phyloP scores from a whole-genome alignment of 768 basidiomycete genomes.

The Suillus occidentalis region DNA sequence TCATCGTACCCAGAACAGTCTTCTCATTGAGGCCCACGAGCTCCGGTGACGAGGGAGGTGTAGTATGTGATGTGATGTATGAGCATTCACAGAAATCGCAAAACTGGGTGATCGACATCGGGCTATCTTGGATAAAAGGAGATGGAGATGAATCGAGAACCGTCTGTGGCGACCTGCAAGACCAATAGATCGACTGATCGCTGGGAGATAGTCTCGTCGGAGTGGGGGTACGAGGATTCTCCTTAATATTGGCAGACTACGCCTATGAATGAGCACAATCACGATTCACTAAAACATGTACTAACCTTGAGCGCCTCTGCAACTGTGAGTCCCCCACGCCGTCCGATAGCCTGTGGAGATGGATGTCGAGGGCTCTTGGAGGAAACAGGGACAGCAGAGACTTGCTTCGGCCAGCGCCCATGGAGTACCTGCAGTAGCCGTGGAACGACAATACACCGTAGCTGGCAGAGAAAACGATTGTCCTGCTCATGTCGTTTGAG shows the following conservation, averaged over 20 bases:
- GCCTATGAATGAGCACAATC: background rate
- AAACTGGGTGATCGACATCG: constrained; percentile 13
- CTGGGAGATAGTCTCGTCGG: constrained; percentile 4
- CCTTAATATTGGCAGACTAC: background rate
- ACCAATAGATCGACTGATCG: constrained; percentile 10
- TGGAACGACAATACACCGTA: background rate
- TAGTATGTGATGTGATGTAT: constrained; percentile 31
- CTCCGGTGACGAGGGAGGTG: constrained; percentile 30
- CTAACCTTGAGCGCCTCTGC: constrained; percentile 13
- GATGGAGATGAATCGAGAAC: constrained; percentile 1
- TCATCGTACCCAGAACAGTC: background rate
- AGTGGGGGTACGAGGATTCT: background rate
- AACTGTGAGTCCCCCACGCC: constrained; percentile 19
- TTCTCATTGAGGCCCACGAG: constrained; percentile 9
- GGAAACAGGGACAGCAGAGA: background rate
- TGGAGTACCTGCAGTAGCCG: constrained; percentile 1
- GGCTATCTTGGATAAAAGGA: constrained; percentile 5
- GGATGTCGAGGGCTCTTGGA: constrained; percentile 7
- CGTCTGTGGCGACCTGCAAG: constrained; percentile 13
- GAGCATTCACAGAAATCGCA: constrained; percentile 33
- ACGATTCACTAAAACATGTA: too few species aligned
- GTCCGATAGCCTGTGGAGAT: constrained; percentile 20
- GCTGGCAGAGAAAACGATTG: too few species aligned
- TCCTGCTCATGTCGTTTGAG: constrained; percentile 18
- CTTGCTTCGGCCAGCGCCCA: background rate